These are phyloP conservation scores for Tillandsia fasciculata DNA, from an alignment of 176 grass and related monocot genomes.

Conservation along the genomic window DNA sequence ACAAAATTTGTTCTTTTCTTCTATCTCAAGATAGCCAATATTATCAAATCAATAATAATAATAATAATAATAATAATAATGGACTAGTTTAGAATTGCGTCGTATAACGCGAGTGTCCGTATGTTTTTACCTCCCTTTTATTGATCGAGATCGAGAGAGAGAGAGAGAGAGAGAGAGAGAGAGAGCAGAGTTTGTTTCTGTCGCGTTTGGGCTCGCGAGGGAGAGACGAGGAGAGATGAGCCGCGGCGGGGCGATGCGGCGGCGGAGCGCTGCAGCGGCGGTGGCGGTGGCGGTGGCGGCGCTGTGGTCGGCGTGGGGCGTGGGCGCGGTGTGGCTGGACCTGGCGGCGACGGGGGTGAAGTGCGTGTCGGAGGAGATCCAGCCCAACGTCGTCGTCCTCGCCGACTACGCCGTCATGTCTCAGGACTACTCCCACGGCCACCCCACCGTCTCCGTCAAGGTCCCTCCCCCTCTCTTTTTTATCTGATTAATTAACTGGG, in stretches of 20 bases:
- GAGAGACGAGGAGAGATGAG: not conserved
- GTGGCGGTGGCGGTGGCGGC: constrained; percentile 10
- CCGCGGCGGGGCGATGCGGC: not conserved
- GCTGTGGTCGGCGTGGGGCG: constrained; percentile 20
- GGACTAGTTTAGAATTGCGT: too few relatives aligned
- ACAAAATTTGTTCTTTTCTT: too few relatives aligned
- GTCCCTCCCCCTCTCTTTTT: not conserved
- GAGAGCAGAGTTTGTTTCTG: not conserved
- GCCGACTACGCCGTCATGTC: constrained; percentile 58
- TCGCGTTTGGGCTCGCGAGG: not conserved
- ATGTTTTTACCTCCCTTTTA: too few relatives aligned
- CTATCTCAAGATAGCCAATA: too few relatives aligned
- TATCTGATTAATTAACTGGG: not conserved
- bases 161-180: not conserved
- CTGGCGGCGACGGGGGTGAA: constrained; percentile 41
- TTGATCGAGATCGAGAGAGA: not conserved
- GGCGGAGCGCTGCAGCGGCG: constrained; percentile 1
- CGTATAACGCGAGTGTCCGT: too few relatives aligned
- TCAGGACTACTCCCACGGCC: constrained; percentile 29
- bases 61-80: too few relatives aligned
- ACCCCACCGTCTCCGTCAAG: constrained; percentile 54
- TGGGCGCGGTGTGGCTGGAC: constrained; percentile 60
- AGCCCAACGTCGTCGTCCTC: constrained; percentile 60
- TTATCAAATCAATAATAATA: too few relatives aligned
- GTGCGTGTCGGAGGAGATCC: constrained; percentile 78